Evolutionary conservation across 1,284 basidiomycete genomes (phyloP).

Genomic region (Ustilago hordei): DNA sequence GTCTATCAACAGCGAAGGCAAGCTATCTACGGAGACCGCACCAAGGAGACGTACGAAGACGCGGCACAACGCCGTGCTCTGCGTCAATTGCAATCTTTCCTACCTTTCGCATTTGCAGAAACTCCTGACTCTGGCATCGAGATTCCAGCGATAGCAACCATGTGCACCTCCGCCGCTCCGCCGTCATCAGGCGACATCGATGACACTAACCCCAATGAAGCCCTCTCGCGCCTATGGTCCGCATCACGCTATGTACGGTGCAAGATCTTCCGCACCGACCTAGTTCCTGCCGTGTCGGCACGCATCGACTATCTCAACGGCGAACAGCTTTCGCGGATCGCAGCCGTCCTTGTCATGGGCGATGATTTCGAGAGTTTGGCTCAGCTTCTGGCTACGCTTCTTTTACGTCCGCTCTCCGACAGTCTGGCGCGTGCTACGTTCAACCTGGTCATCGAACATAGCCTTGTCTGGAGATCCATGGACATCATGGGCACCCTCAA

Average conservation of each 20-base stretch:
- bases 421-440: constrained; percentile 36
- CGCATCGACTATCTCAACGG: constrained; percentile 38
- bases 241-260: constrained; percentile 58
- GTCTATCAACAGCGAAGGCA: constrained; percentile 58
- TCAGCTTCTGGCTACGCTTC: constrained; percentile 35
- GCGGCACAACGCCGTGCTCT: constrained; percentile 62
- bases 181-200: background rate
- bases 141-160: background rate
- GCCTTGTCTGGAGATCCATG: constrained; percentile 42
- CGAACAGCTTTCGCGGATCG: constrained; percentile 32
- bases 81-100: constrained; percentile 50
- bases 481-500: constrained; percentile 50
- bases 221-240: constrained; percentile 51
- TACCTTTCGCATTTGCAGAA: constrained; percentile 41
- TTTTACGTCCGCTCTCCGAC: constrained; percentile 41
- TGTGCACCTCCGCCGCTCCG: background rate
- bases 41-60: constrained; percentile 66
- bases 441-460: constrained; percentile 46
- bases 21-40: constrained; percentile 65
- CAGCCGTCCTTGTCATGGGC: constrained; percentile 33
- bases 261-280: constrained; percentile 37
- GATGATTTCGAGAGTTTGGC: constrained; percentile 45
- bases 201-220: background rate
- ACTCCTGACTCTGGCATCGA: background rate
- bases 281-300: constrained; percentile 33